Percentiles rank a stretch among this genome's conserved stretches.
Evolutionary conservation across 2,329 filamentous ascomycete species (phyloP).

Genomic region (Hypoxylon sp.): DNA sequence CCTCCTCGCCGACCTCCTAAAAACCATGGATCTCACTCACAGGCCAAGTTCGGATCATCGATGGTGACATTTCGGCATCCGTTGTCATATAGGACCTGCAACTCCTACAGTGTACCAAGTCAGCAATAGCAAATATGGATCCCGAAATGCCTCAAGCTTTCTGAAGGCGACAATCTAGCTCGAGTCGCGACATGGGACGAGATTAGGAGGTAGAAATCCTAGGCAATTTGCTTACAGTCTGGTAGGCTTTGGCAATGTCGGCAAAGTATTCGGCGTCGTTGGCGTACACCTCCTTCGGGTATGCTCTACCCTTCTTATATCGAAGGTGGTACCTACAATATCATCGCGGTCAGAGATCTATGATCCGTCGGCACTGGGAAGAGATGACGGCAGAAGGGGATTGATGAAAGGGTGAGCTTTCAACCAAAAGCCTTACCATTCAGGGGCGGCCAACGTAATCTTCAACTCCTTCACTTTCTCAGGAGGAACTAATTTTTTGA

Average conservation of each 20-base stretch:
- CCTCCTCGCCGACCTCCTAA: neutral
- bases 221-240: conserved; percentile 36
- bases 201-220: neutral
- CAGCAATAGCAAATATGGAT: conserved; percentile 18
- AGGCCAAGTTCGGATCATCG: conserved; percentile 75
- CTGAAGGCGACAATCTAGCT: conserved; percentile 36
- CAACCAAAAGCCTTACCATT: conserved; percentile 53
- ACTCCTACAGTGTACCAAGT: conserved; percentile 55
- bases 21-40: conserved; percentile 58
- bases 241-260: conserved; percentile 73
- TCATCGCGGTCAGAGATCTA: conserved; percentile 3
- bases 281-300: conserved; percentile 67
- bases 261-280: conserved; percentile 73
- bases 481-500: conserved; percentile 64
- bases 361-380: neutral
- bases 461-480: conserved; percentile 70
- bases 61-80: conserved; percentile 75
- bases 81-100: conserved; percentile 71
- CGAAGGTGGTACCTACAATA: conserved; percentile 62
- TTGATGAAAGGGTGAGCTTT: neutral
- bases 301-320: conserved; percentile 69
- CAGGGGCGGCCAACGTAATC: conserved; percentile 66
- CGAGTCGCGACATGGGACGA: neutral
- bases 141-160: conserved; percentile 47
- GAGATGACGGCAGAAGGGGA: neutral